Base-by-base conservation (phyloP, 495 filamentous ascomycete species). In the Apodospora peruviana region DNA sequence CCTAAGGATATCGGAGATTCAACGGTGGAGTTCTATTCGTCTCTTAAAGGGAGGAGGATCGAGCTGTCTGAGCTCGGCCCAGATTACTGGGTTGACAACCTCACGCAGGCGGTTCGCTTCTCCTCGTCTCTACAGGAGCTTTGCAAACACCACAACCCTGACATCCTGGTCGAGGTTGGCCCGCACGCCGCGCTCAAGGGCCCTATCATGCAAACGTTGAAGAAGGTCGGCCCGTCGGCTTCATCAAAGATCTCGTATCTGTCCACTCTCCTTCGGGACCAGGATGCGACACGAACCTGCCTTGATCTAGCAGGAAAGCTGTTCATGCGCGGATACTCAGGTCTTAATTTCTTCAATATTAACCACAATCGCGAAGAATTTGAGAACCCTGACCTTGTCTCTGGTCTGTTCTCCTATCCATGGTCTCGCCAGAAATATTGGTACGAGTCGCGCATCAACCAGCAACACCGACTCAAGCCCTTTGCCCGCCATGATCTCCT, bases 101-200 rank as follows among this genome's bases (percentile, higher is more conserved):
- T 81, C 11, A 72, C 76, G 1, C 72, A 69, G 42, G 66, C 76
- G 0, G 79, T 81, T 10, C 64, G 59, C 32, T 81, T 80, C 51
- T 65, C 68, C 3, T 55, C 50, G 37, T 58, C 75, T 44, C 44
- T 70, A 5, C 51, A 68, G 48, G 55, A 60, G 5, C 56, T 69
- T 12, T 61, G 55, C 55, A 60, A 45, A 8, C 56, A 66, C 18
- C 47, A 55, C 52, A 51, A 59, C 14, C 59, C 67, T 2, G 64
- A 70, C 37, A 64, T 75, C 53, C 55, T 86, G 4, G 43, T 87
- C 16, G 84, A 87, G 52, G 65, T 86, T 19, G 85, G 86, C 0
- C 83, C 86, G 17, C 84, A 88, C 50, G 64, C 72, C 7, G 79
- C 83, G 0, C 67, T 90, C 0, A 70, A 78, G 41, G 79, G 78